Evolutionary conservation across 768 basidiomycete species (phyloP), one percentile per base, ranked within the genome.

Genomic region (Panaeolus papilionaceus): DNA sequence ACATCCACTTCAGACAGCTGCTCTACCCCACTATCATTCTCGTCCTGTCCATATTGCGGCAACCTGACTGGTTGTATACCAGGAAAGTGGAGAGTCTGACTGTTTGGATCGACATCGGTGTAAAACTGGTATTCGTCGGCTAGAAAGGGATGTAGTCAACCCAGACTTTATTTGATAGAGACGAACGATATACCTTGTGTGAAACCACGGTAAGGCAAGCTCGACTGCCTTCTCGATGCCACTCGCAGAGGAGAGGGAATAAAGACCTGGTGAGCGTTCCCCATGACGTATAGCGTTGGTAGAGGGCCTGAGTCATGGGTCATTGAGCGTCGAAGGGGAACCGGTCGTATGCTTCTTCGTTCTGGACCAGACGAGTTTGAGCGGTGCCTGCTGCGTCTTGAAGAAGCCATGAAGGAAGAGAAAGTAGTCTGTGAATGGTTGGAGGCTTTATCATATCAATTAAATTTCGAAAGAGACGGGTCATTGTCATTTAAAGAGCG

Each of bases 311-410:
- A 58, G 54, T 10, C 54, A 58, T 58, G 28, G 14, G 54, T 58
- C 12, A 58, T 28, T 10, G 54, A 58, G 33, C 54, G 54, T 33
- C 54, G 54, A 2, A 58, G 28, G 54, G 54, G 54, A 12, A 58
- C 14, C 8, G 20, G 12, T 33, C 28, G 26, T 37, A 28, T 33
- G 16, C 54, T 37, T 33, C 54, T 58, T 37, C 54, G 54, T 58
- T 58, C 54, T 58, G 54, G 54, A 14, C 54, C 54, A 16, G 54
- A 58, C 54, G 54, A 58, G 54, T 58, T 58, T 12, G 54, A 58
- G 54, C 54, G 54, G 14, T 16, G 54, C 16, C 54, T 33, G 33
- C 54, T 33, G 33, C 26, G 26, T 33, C 54, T 58, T 58, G 28
- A 33, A 2, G 54, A 58, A 58, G 28, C 5, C 54, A 58, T 58